Evolutionary conservation across 495 filamentous ascomycete genomes (phyloP), one percentile per base, ranked within the genome.

Genomic region (Penicillium maclennaniae): DNA sequence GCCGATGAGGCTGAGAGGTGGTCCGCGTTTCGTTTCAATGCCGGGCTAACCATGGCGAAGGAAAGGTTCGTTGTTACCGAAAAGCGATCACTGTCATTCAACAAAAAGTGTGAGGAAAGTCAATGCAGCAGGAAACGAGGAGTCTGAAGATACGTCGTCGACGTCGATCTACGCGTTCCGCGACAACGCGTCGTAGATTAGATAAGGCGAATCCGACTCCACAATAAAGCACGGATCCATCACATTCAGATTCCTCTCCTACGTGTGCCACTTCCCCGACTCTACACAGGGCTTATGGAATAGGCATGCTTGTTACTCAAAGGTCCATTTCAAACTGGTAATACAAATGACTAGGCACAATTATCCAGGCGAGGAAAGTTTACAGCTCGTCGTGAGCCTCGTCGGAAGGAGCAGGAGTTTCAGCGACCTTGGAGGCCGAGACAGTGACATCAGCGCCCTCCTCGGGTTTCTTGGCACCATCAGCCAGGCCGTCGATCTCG

Each of bases 401-500:
- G 56, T 69, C 71, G 39, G 62, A 56, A 21, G 64, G 47, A 42
- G 67, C 60, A 12, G 66, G 61, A 51, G 64, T 59, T 52, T 72
- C 66, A 31, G 65, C 57, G 43, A 64, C 53, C 34, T 57, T 45
- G 43, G 60, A 47, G 36, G 54, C 47, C 1, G 59, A 54, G n/a
- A 58, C 55, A 39, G 66, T 59, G 12, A 54, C 63, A 37, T 68
- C 68, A 28, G 43, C 66, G 26, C 52, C 61, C 45, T 70, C 58
- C 58, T 69, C 58, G n/a, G 66, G 26, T 27, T 73, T 63, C 45
- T 79, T 72, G 16, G 67, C 69, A 42, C 62, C 64, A 19, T 82
- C 81, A 36, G 67, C 70, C 43, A 76, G 67, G 27, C 77, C 87
- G 62, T 89, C 86, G 56, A 82, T 70, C 74, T 91, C 83, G 77